Conservation (phyloP, 2,329 filamentous ascomycete genomes). For the Penicillium decumbens region DNA sequence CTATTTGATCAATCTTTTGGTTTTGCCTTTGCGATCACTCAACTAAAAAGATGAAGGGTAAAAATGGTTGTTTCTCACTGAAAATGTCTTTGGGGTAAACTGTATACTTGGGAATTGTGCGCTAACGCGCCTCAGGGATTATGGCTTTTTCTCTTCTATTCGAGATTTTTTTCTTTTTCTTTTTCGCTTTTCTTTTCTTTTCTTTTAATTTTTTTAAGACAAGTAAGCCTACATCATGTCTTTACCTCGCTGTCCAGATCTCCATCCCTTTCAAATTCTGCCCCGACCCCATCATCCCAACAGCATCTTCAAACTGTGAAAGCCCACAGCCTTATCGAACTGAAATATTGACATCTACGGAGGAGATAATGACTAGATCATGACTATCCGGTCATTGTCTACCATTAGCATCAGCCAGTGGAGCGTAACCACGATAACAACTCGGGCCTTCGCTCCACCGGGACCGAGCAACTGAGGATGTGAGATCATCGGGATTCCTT, state of each 20-base stretch:
- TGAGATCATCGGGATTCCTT: conserved; percentile 9
- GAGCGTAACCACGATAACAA: conserved; percentile 7
- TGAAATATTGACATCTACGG: not conserved
- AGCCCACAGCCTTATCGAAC: too few relatives aligned
- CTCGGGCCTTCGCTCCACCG: conserved; percentile 9
- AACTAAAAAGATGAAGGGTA: not conserved
- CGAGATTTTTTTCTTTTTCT: not conserved
- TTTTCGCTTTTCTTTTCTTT: not conserved
- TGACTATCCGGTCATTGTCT: not conserved
- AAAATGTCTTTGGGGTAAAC: not conserved
- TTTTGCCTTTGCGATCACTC: not conserved
- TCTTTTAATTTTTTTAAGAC: not conserved
- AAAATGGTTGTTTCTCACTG: not conserved
- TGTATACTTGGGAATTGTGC: not conserved
- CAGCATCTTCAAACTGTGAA: not conserved
- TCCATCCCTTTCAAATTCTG: not conserved
- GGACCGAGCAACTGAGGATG: conserved; percentile 2
- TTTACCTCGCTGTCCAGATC: not conserved
- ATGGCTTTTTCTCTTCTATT: not conserved
- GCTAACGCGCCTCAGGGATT: not conserved
- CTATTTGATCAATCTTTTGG: not conserved
- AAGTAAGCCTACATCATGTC: not conserved
- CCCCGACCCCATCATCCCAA: not conserved
- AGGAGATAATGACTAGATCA: not conserved
- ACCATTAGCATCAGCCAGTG: not conserved